A percentile compares a stretch with the other conserved stretches of the same genome.
These are phyloP conservation scores for Mycena galopus DNA, from an alignment of 768 basidiomycete genomes.

Conservation along the genomic window DNA sequence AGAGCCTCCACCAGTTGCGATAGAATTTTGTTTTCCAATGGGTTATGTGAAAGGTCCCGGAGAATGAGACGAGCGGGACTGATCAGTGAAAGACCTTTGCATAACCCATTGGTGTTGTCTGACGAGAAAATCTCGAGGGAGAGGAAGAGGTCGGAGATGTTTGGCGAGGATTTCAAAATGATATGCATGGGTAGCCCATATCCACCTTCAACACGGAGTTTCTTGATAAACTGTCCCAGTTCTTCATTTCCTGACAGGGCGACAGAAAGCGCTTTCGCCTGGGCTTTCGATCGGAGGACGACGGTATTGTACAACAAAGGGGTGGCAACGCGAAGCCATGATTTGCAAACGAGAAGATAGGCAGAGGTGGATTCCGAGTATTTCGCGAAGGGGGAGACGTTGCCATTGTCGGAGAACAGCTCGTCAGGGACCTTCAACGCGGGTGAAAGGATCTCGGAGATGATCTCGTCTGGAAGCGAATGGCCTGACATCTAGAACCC, in stretches of 20 bases:
- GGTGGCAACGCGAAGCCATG: conserved; percentile 43
- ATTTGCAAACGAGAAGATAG: conserved; percentile 40
- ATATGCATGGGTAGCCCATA: conserved; percentile 25
- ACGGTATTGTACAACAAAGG: conserved; percentile 43
- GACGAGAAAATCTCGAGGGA: background rate
- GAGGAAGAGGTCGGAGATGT: conserved; percentile 20
- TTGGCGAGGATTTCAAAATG: conserved; percentile 10
- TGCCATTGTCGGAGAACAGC: conserved; percentile 27
- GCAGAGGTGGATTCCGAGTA: conserved; percentile 35
- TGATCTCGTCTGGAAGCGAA: conserved; percentile 39
- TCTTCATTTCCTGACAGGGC: conserved; percentile 29
- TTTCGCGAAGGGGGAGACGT: conserved; percentile 32
- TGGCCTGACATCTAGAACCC: background rate
- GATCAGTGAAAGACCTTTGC: conserved; percentile 13
- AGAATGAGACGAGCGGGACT: conserved; percentile 10
- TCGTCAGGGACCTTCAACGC: conserved; percentile 38
- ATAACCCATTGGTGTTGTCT: conserved; percentile 3
- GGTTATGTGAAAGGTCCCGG: background rate
- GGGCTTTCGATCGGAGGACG: conserved; percentile 41
- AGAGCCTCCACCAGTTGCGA: background rate
- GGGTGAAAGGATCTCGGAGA: conserved; percentile 34
- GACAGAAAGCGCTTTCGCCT: conserved; percentile 40
- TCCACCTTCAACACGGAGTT: conserved; percentile 42
- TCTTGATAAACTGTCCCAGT: conserved; percentile 39
- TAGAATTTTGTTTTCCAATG: background rate